Evolutionary conservation across 169 alveolate species (phyloP), one percentile per base, ranked within the genome.

Genomic region (Cryptosporidium parvum): DNA sequence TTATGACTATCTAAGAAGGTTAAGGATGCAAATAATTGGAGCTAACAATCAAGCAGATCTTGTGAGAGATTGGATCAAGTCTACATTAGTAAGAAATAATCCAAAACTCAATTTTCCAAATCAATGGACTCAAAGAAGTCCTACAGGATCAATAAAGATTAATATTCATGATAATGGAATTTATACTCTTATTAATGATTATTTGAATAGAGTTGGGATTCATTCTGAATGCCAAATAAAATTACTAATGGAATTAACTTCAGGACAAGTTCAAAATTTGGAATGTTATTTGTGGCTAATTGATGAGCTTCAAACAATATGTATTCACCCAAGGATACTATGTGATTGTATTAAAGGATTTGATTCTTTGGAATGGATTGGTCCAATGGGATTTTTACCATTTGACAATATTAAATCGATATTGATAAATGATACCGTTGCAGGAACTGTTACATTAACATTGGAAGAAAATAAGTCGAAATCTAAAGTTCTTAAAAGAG

Each of bases 11-110:
- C 59, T 80, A 8, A 59, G 89, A 48, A 80, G 89, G 26, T 29
- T 80, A n/a, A 80, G 68, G 8, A 80, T 80, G 89, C 75, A 80
- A 26, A 62, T 80, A 26, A 65, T 80, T 48, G 89, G 89, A 18
- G 53, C 23, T 3, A 45, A 61, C 16, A 39, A 39, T 2, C 89
- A 80, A 33, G 75, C 70, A 33, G 48, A 62, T 18, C 45, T 39
- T 80, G 89, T 80, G 21, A 59, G 89, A 42, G 89, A 80, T 80
- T 80, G 89, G 89, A 35, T 80, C 10, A 80, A 16, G 1, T 23
- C 48, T 16, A 37, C 42, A 3, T 14, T 80, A 9, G 35, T 62
- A 18, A 59, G 29, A 21, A 65, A 65, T 44, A 80, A 80, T 80
- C 75, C 75, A 44, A 80, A 65, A 51, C 48, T 80, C 6, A 39